Percentiles rank a stretch among this genome's conserved stretches.
Conservation (phyloP, 345 rosid species). For the Dipteronia sinensis region DNA sequence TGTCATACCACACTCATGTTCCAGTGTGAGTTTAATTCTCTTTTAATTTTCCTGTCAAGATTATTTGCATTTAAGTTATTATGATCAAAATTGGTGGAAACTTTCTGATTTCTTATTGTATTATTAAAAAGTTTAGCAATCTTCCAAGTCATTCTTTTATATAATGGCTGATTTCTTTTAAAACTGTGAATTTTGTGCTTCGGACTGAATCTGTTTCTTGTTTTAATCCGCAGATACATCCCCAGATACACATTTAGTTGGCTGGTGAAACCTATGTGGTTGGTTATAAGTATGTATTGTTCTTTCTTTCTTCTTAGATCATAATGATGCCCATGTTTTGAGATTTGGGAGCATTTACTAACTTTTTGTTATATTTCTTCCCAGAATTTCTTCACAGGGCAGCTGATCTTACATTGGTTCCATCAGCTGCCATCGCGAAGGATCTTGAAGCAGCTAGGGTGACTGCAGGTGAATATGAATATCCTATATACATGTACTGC, state of each 20-base stretch:
- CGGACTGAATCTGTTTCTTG: slow-evolving; percentile 20
- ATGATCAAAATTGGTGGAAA: slow-evolving; percentile 7
- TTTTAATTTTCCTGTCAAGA: slow-evolving; percentile 4
- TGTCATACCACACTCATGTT: slow-evolving; percentile 99
- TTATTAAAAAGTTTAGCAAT: background rate
- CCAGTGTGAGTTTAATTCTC: slow-evolving; percentile 78
- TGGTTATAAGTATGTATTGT: slow-evolving; percentile 71
- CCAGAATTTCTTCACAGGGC: slow-evolving; percentile 98
- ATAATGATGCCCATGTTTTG: background rate
- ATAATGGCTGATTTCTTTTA: background rate
- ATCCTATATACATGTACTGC: background rate
- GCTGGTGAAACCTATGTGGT: slow-evolving; percentile 99
- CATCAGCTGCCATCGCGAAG: slow-evolving; percentile 85
- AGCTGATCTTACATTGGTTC: slow-evolving; percentile 96
- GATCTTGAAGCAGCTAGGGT: slow-evolving; percentile 86
- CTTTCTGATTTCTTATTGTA: background rate
- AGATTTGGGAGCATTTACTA: slow-evolving; percentile 11
- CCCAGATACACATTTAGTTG: slow-evolving; percentile 98
- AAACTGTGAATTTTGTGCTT: background rate
- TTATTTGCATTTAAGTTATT: slow-evolving; percentile 11
- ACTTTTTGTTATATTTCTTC: slow-evolving; percentile 11
- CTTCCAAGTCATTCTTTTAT: background rate
- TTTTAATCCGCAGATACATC: slow-evolving; percentile 65
- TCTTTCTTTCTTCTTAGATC: background rate
- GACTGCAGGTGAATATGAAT: slow-evolving; percentile 67